Evolutionary conservation across 2,329 filamentous ascomycete genomes (phyloP).

Genomic region (Piedraia hortae): DNA sequence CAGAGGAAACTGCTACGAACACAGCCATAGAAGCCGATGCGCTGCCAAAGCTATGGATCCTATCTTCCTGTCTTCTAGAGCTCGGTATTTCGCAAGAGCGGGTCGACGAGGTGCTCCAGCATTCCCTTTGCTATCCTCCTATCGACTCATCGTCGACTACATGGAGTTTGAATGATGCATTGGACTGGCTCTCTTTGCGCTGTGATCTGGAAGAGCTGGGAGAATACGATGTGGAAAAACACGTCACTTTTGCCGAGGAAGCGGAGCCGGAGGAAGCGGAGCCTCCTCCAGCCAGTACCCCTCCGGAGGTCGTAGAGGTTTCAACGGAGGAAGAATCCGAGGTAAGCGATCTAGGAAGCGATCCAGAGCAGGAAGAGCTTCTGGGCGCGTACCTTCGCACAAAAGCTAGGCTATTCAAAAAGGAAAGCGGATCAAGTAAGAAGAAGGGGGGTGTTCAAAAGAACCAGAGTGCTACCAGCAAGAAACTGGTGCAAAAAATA

Average conservation of each 20-base stretch:
- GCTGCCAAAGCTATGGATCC: conserved; percentile 54
- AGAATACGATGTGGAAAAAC: conserved; percentile 12
- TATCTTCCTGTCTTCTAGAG: conserved; percentile 43
- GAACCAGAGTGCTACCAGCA: neutral
- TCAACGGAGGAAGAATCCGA: conserved; percentile 9
- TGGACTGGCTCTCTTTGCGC: conserved; percentile 75
- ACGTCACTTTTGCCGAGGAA: neutral
- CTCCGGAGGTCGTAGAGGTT: neutral
- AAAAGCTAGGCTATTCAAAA: conserved; percentile 31
- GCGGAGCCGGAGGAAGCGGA: neutral
- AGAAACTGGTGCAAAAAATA: conserved; percentile 44
- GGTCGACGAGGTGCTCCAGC: conserved; percentile 30
- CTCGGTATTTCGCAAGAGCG: conserved; percentile 30
- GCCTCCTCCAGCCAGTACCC: neutral
- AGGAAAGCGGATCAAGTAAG: conserved; percentile 4
- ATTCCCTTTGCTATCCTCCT: conserved; percentile 34
- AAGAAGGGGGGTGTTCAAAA: conserved; percentile 21
- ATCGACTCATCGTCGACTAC: conserved; percentile 27
- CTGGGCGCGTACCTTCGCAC: conserved; percentile 51
- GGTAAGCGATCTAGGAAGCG: conserved; percentile 23
- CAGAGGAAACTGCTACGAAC: conserved; percentile 27
- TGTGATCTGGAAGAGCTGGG: conserved; percentile 19
- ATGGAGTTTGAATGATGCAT: conserved; percentile 64
- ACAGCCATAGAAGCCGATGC: conserved; percentile 42
- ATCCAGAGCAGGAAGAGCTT: conserved; percentile 22